Percentiles rank a stretch among this genome's conserved stretches.
phyloP scores from a whole-genome alignment of 2,329 filamentous ascomycete genomes.

The Leptodontidium sp. region DNA sequence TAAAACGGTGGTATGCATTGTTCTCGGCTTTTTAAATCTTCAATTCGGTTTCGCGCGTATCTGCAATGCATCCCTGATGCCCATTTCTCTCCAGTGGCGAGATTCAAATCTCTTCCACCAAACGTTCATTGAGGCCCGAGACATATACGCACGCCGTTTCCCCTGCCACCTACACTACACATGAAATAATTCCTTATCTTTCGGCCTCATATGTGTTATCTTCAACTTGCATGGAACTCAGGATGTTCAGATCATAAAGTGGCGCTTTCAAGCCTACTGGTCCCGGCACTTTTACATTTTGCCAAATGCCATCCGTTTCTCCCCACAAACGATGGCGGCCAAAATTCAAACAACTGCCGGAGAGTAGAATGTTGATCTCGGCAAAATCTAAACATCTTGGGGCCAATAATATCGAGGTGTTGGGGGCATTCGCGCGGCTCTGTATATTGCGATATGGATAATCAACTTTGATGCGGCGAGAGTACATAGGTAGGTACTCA shows the following conservation, averaged over 20 bases:
- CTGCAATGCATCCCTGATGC: too few species aligned
- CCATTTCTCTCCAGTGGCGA: too few species aligned
- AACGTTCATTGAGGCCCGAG: too few species aligned
- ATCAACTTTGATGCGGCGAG: not conserved
- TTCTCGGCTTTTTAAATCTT: too few species aligned
- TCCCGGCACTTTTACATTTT: not conserved
- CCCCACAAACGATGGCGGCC: not conserved
- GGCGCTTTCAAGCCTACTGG: not conserved
- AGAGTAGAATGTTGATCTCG: not conserved
- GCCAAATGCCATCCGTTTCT: not conserved
- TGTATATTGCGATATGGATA: slow-evolving; percentile 8
- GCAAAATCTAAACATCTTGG: not conserved
- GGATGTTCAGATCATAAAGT: not conserved
- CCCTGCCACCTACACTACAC: too few species aligned
- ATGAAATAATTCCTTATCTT: not conserved
- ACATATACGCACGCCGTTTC: too few species aligned
- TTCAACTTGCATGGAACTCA: too few species aligned
- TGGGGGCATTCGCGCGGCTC: not conserved
- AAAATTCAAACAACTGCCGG: not conserved
- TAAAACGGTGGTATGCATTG: too few species aligned
- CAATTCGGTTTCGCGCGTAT: too few species aligned
- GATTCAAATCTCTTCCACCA: too few species aligned
- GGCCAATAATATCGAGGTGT: not conserved
- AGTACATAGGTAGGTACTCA: not conserved
- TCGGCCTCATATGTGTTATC: too few species aligned